phyloP scores from a whole-genome alignment of 1,139 yeast species.

The Yamadazyma blattariae region DNA sequence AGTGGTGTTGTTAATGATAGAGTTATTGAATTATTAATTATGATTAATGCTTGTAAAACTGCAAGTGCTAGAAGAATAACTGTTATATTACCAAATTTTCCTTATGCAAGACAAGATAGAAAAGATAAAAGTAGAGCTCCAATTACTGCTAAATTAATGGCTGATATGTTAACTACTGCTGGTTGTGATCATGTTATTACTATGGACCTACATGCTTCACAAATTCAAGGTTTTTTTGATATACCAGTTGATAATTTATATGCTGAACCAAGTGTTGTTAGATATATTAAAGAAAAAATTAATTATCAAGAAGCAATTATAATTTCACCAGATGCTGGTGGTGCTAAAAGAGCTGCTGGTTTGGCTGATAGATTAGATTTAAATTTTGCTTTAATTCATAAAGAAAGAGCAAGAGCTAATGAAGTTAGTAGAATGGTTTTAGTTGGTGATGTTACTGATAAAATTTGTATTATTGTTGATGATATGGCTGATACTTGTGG shows the following conservation, averaged over 20 bases:
- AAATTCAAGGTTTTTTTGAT: slow-evolving; percentile 78
- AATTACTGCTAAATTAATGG: slow-evolving; percentile 75
- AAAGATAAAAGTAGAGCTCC: slow-evolving; percentile 83
- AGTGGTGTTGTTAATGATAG: slow-evolving; percentile 90
- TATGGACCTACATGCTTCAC: slow-evolving; percentile 82
- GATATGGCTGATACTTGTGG: slow-evolving; percentile 90
- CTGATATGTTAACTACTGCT: slow-evolving; percentile 72
- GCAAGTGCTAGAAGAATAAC: slow-evolving; percentile 81
- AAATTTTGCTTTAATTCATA: slow-evolving; percentile 77
- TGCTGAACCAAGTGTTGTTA: slow-evolving; percentile 74
- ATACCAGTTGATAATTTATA: slow-evolving; percentile 81
- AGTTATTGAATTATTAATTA: slow-evolving; percentile 69
- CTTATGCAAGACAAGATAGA: slow-evolving; percentile 81
- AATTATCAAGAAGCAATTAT: slow-evolving; percentile 51
- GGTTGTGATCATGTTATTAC: slow-evolving; percentile 83
- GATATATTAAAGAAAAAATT: slow-evolving; percentile 60
- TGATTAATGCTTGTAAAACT: slow-evolving; percentile 74
- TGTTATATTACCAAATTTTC: slow-evolving; percentile 77
- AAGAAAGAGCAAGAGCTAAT: slow-evolving; percentile 77
- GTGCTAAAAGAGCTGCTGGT: slow-evolving; percentile 80
- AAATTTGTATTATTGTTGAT: slow-evolving; percentile 69
- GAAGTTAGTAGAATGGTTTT: slow-evolving; percentile 74
- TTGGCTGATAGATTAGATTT: slow-evolving; percentile 74
- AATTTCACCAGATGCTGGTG: slow-evolving; percentile 85
- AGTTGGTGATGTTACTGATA: slow-evolving; percentile 74